phyloP scores from a whole-genome alignment of 2,329 filamentous ascomycete genomes.

The Trichoderma sp. region DNA sequence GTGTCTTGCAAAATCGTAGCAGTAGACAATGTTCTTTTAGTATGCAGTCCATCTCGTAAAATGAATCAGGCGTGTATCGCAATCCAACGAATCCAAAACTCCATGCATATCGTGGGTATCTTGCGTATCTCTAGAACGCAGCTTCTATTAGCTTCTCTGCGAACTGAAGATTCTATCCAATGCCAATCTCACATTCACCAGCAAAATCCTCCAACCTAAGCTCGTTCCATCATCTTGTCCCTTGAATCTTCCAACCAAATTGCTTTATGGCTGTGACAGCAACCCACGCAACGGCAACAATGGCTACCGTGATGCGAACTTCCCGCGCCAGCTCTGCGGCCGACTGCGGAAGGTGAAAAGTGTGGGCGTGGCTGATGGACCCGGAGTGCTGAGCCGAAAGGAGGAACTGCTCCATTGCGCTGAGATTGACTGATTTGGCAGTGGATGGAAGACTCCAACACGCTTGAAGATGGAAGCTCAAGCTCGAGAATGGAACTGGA shows the following conservation, averaged over 20 bases:
- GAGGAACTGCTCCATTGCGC: slow-evolving; percentile 34
- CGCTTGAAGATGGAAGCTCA: not conserved
- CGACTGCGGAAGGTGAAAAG: slow-evolving; percentile 29
- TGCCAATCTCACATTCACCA: not conserved
- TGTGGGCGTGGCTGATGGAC: slow-evolving; percentile 31
- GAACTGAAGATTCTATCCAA: too few relatives aligned
- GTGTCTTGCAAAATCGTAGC: not conserved
- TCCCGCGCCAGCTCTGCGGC: slow-evolving; percentile 31
- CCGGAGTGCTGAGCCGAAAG: slow-evolving; percentile 33
- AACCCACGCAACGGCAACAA: slow-evolving; percentile 34
- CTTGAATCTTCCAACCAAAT: slow-evolving; percentile 11
- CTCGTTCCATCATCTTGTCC: not conserved
- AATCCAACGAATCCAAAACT: not conserved
- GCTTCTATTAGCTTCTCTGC: not conserved
- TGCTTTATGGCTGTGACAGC: slow-evolving; percentile 31
- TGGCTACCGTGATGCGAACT: slow-evolving; percentile 32
- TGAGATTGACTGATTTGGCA: not conserved
- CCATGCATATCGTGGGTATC: slow-evolving; percentile 5
- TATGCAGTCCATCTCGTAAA: too few relatives aligned
- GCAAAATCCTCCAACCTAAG: not conserved
- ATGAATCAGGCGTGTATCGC: not conserved
- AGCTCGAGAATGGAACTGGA: too few relatives aligned
- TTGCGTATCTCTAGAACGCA: not conserved
- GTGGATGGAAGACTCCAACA: not conserved
- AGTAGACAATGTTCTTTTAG: not conserved